Evolutionary conservation across 2,329 filamentous ascomycete species (phyloP).

Genomic region (Botrytis cinerea): DNA sequence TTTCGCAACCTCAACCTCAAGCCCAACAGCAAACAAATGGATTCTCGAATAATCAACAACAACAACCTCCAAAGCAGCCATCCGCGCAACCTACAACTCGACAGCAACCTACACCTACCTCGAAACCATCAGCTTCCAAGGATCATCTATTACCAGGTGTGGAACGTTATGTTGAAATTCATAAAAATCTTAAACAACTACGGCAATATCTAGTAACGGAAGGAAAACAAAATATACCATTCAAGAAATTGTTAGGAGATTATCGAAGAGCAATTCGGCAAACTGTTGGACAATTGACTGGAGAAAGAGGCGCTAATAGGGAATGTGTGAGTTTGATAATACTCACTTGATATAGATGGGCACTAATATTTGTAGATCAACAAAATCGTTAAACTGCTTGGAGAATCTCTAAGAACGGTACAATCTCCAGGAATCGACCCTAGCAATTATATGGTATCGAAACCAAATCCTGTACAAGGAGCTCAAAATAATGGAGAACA

Average conservation of each 20-base stretch:
- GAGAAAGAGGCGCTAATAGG: constrained; percentile 63
- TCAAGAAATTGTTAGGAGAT: constrained; percentile 67
- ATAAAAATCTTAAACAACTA: constrained; percentile 65
- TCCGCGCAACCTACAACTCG: not conserved
- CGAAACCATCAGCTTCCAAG: not conserved
- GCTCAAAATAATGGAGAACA: constrained; percentile 49
- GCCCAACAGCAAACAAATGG: not conserved
- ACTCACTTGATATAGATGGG: constrained; percentile 17
- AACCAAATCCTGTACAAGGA: constrained; percentile 51
- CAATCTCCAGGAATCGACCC: constrained; percentile 49
- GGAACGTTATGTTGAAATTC: constrained; percentile 56
- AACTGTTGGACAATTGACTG: constrained; percentile 71
- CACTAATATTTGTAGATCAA: constrained; percentile 39
- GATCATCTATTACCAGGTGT: constrained; percentile 41
- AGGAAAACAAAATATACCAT: constrained; percentile 54
- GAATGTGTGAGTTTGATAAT: constrained; percentile 49
- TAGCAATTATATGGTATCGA: constrained; percentile 53
- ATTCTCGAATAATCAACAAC: not conserved
- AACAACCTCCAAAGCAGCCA: constrained; percentile 10
- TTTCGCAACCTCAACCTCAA: not conserved
- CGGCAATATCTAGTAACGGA: constrained; percentile 56
- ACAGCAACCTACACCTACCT: constrained; percentile 12
- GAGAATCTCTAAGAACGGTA: not conserved
- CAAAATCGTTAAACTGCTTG: not conserved
- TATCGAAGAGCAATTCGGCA: constrained; percentile 72